These are phyloP conservation scores for Alternaria postmessia DNA, from an alignment of 2,329 filamentous ascomycete genomes.

Conservation along the genomic window DNA sequence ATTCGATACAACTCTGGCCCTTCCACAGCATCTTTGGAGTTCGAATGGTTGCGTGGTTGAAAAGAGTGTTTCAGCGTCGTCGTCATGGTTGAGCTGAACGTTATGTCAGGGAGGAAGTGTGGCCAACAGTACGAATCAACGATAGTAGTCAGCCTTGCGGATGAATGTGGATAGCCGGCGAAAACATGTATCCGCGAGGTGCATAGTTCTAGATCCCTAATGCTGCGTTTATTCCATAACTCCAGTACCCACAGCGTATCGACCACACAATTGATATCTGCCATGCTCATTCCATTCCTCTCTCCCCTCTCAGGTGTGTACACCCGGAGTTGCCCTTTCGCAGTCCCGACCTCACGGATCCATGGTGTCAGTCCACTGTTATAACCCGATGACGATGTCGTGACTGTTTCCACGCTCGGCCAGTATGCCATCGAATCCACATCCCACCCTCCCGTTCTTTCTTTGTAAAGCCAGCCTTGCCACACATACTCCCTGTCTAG, in stretches of 20 bases:
- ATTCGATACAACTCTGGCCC: not conserved
- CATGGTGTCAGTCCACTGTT: not conserved
- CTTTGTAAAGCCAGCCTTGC: not conserved
- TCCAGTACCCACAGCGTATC: not conserved
- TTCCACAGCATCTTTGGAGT: not conserved
- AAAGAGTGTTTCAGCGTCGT: not conserved
- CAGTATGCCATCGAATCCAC: not conserved
- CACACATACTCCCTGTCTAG: not conserved
- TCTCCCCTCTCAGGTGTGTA: not conserved
- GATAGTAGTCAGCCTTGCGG: not conserved
- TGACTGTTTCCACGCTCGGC: not conserved
- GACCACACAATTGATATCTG: not conserved
- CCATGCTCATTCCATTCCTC: not conserved
- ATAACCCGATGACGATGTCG: not conserved
- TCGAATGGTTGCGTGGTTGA: not conserved
- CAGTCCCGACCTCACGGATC: not conserved
- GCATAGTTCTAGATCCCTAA: not conserved
- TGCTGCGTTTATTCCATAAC: not conserved
- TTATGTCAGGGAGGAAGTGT: not conserved
- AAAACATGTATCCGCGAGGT: not conserved
- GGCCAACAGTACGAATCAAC: not conserved
- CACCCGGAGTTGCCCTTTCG: not conserved
- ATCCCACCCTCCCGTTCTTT: not conserved
- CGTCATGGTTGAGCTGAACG: not conserved
- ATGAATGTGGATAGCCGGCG: not conserved